Evolutionary conservation across 768 basidiomycete genomes (phyloP).

Genomic region (Hygrophorus russula): DNA sequence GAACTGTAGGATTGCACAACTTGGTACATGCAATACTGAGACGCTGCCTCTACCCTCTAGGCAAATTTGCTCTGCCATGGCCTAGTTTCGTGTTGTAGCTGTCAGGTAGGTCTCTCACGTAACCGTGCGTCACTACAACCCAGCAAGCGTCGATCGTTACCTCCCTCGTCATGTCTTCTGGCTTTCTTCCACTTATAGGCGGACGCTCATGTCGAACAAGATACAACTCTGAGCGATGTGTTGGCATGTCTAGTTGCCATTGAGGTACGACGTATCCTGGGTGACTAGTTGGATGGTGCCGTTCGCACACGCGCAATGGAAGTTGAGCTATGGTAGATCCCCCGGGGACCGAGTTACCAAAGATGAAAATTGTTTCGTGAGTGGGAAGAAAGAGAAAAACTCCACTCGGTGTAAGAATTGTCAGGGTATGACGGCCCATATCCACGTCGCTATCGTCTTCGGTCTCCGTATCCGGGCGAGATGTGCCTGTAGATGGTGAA

Average conservation of each 20-base stretch:
- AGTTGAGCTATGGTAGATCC: constrained; percentile 86
- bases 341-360: constrained; percentile 84
- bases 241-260: constrained; percentile 51
- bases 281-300: constrained; percentile 78
- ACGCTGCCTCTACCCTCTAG: constrained; percentile 89
- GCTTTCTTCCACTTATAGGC: constrained; percentile 38
- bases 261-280: constrained; percentile 65
- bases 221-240: constrained; percentile 71
- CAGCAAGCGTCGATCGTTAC: constrained; percentile 77
- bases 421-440: too few relatives aligned
- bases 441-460: too few relatives aligned
- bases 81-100: constrained; percentile 84
- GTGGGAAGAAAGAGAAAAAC: constrained; percentile 60
- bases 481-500: too few relatives aligned
- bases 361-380: constrained; percentile 81
- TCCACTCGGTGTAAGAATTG: constrained; percentile 52
- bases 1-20: constrained; percentile 74
- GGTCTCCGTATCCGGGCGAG: too few relatives aligned
- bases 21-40: constrained; percentile 82
- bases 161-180: constrained; percentile 41
- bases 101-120: constrained; percentile 66
- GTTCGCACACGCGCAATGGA: constrained; percentile 68
- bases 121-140: constrained; percentile 82
- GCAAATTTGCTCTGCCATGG: constrained; percentile 59
- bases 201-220: constrained; percentile 68